phyloP scores from a whole-genome alignment of 2,329 filamentous ascomycete species.

The Orbilia brochopaga region DNA sequence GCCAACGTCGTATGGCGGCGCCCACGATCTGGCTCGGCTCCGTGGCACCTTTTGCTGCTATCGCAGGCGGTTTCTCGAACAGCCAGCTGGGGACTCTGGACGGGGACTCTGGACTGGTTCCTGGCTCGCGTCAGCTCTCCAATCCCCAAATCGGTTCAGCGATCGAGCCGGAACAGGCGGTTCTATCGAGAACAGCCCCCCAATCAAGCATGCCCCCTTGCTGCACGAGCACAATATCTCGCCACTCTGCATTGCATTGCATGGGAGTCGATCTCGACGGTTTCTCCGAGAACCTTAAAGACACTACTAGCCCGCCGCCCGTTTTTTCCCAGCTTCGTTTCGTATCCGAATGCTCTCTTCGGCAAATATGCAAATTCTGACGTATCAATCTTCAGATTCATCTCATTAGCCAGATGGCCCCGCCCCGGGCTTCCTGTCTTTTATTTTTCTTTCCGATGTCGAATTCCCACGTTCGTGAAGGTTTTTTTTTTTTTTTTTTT shows the following conservation, averaged over 20 bases:
- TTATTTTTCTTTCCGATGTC: conserved; percentile 9
- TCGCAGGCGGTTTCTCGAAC: not conserved
- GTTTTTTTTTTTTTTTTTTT: no score
- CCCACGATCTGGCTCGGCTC: not conserved
- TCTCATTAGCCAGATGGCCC: conserved; percentile 10
- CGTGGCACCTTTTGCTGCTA: not conserved
- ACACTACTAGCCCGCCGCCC: not conserved
- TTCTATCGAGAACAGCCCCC: not conserved
- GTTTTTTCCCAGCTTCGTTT: not conserved
- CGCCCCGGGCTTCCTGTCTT: no score
- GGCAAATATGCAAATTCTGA: not conserved
- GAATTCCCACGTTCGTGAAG: no score
- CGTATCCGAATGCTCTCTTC: not conserved
- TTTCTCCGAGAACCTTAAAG: not conserved
- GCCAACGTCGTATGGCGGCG: not conserved
- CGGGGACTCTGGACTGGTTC: not conserved
- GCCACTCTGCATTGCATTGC: conserved; percentile 1
- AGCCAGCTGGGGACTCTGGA: not conserved
- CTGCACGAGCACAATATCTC: not conserved
- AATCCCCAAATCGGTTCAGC: not conserved
- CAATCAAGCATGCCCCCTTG: conserved; percentile 1
- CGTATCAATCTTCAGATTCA: not conserved
- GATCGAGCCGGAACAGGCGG: conserved; percentile 2
- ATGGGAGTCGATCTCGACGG: conserved; percentile 3
- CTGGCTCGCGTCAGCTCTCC: not conserved